Conservation (phyloP, 257 asterid species). For the Dorcoceras hygrometricum region DNA sequence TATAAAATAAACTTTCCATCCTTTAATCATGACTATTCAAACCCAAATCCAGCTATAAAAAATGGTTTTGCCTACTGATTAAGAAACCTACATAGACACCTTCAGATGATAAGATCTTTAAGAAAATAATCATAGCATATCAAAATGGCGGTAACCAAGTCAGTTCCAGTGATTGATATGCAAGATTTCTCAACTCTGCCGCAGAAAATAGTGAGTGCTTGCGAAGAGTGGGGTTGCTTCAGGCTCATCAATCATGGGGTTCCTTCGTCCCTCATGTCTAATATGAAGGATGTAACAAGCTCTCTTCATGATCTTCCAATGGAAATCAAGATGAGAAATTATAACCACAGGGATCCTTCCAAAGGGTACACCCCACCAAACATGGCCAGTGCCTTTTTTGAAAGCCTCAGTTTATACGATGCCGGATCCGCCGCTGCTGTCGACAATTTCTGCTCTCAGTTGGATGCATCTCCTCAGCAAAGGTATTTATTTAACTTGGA, state of each 20-base stretch:
- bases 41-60: not conserved
- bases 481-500: conserved; percentile 22
- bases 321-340: conserved; percentile 34
- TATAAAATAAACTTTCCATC: no score
- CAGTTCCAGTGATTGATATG: conserved; percentile 40
- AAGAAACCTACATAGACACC: no score
- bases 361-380: conserved; percentile 38
- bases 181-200: conserved; percentile 14
- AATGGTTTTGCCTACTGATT: no score
- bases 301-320: conserved; percentile 39
- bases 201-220: conserved; percentile 34
- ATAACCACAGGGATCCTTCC: conserved; percentile 23
- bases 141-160: conserved; percentile 11
- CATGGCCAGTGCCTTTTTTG: conserved; percentile 43
- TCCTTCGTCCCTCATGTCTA: conserved; percentile 28
- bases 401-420: conserved; percentile 43
- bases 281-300: conserved; percentile 31
- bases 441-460: conserved; percentile 34
- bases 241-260: conserved; percentile 40
- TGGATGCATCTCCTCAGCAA: conserved; percentile 31
- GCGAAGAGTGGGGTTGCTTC: conserved; percentile 51
- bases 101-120: not conserved
- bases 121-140: no score
- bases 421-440: conserved; percentile 29
- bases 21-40: not conserved